phyloP scores from a whole-genome alignment of 495 filamentous ascomycete species.

The Aspergillus mulundensis region DNA sequence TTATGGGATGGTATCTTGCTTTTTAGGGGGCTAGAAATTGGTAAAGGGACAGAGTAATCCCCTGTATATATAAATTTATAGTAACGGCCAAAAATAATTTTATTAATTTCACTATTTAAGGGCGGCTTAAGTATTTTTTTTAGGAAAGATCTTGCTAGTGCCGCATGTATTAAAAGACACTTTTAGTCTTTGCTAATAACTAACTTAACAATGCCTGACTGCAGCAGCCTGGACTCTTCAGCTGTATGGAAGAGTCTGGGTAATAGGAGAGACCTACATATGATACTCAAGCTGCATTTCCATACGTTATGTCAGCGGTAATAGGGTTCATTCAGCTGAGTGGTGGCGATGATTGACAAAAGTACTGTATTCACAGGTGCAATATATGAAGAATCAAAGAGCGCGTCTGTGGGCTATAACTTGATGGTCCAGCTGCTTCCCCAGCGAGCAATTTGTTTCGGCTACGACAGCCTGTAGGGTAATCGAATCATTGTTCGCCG shows the following conservation, averaged over 20 bases:
- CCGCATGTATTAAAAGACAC: not conserved
- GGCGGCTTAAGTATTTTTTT: not conserved
- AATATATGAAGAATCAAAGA: not conserved
- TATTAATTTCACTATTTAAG: constrained; percentile 11
- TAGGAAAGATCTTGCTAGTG: not conserved
- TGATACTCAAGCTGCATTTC: not conserved
- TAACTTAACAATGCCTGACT: not conserved
- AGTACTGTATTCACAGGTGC: not conserved
- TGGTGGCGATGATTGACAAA: not conserved
- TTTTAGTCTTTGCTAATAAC: not conserved
- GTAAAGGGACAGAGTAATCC: constrained; percentile 17
- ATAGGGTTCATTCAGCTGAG: not conserved
- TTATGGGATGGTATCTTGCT: not conserved
- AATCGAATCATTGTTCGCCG: not conserved
- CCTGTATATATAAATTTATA: constrained; percentile 19
- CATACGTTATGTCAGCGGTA: not conserved
- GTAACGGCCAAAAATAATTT: constrained; percentile 17
- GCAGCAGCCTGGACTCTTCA: not conserved
- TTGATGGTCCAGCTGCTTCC: not conserved
- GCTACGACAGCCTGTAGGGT: not conserved
- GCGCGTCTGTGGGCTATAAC: not conserved
- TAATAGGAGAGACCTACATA: not conserved
- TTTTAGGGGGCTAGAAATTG: not conserved
- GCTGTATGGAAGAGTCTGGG: not conserved
- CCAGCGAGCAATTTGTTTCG: not conserved